Conservation (phyloP, 75 land plant genomes). For the Selaginella moellendorffii region DNA sequence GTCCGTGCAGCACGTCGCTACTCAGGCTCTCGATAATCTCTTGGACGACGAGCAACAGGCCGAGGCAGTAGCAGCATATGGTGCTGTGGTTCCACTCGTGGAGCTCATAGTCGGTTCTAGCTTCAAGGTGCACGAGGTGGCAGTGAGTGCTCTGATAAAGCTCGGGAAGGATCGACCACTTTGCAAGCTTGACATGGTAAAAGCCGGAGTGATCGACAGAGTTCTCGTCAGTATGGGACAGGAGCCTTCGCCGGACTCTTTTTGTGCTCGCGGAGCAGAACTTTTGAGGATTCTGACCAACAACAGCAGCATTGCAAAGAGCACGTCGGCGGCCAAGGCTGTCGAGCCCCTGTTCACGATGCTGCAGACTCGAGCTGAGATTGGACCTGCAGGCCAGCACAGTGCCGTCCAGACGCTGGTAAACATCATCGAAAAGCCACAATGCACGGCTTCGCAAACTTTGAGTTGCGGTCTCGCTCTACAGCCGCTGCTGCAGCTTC, state of each 20-base stretch:
- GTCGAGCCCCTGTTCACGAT: background rate
- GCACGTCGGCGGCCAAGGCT: background rate
- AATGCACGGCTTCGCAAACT: background rate
- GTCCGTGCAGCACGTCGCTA: background rate
- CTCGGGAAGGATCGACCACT: conserved; percentile 6
- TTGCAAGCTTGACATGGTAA: conserved; percentile 8
- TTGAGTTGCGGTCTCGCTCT: conserved; percentile 8
- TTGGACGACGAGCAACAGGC: conserved; percentile 8
- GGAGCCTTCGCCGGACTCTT: background rate
- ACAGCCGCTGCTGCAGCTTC: background rate
- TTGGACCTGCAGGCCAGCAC: background rate
- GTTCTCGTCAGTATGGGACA: background rate
- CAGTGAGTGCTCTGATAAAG: conserved; percentile 3
- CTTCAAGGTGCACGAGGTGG: background rate
- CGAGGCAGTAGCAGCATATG: conserved; percentile 4
- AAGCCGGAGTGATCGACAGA: conserved; percentile 1
- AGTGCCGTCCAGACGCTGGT: conserved; percentile 9
- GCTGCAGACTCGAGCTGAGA: background rate
- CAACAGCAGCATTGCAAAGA: conserved; percentile 8
- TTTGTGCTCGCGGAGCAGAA: background rate
- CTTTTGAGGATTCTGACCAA: conserved; percentile 1
- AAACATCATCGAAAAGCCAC: conserved; percentile 4
- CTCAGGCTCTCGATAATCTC: background rate
- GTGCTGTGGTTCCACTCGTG: conserved; percentile 3
- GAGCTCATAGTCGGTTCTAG: background rate